A percentile compares a stretch with the other conserved stretches of the same genome.
Conservation (phyloP, 192 early-diverging fungal genomes). For the Anaeromyces robustus region DNA sequence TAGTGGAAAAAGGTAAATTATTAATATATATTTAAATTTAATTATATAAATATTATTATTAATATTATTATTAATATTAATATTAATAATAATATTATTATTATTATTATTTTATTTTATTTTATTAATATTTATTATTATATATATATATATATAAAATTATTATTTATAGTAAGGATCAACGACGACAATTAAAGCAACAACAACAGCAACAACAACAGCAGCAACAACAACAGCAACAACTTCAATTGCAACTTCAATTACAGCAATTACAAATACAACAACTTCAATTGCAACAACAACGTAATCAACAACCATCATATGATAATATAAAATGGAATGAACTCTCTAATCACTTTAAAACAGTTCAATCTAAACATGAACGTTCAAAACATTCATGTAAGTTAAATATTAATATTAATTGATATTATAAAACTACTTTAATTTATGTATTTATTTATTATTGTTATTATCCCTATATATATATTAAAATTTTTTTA, state of each 20-base stretch:
- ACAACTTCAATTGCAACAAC: constrained; percentile 10
- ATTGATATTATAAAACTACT: too few species aligned
- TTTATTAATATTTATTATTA: neutral
- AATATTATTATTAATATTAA: too few species aligned
- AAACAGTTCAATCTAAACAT: constrained; percentile 52
- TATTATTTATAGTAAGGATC: neutral
- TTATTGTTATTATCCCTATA: too few species aligned
- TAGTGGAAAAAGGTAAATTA: neutral
- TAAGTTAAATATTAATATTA: too few species aligned
- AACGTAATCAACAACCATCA: constrained; percentile 1
- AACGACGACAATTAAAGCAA: constrained; percentile 6
- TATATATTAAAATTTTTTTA: too few species aligned
- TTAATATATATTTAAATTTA: neutral
- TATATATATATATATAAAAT: too few species aligned
- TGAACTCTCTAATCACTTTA: constrained; percentile 59
- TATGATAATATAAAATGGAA: constrained; percentile 30
- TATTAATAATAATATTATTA: neutral
- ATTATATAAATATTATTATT: too few species aligned
- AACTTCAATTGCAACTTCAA: constrained; percentile 9
- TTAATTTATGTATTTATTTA: too few species aligned
- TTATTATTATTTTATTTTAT: neutral
- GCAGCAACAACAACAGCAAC: constrained; percentile 12
- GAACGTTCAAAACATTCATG: constrained; percentile 23
- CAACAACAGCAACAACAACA: neutral
- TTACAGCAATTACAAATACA: constrained; percentile 18